Conservation (phyloP, 2,329 filamentous ascomycete genomes). For the Colletotrichum spaethianum region DNA sequence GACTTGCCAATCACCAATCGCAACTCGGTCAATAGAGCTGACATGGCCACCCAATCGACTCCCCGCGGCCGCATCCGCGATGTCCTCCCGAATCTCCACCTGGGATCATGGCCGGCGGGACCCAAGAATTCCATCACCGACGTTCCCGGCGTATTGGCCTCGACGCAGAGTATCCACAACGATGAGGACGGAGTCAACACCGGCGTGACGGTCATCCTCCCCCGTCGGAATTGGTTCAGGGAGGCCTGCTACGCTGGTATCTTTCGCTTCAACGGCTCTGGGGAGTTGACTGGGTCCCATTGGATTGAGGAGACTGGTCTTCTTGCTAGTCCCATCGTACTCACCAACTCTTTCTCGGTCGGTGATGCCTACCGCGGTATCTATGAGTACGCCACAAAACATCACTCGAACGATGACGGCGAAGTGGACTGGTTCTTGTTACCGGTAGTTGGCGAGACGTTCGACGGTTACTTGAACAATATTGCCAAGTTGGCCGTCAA, state of each 20-base stretch:
- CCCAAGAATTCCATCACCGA: slow-evolving; percentile 66
- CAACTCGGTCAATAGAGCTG: neutral
- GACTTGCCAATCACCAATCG: too few species aligned
- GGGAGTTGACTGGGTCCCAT: slow-evolving; percentile 73
- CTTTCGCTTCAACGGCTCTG: slow-evolving; percentile 75
- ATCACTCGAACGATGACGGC: slow-evolving; percentile 58
- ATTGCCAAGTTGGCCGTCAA: slow-evolving; percentile 68
- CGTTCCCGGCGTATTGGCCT: slow-evolving; percentile 62
- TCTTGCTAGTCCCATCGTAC: slow-evolving; percentile 70
- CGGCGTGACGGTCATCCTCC: slow-evolving; percentile 65
- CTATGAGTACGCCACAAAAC: slow-evolving; percentile 66
- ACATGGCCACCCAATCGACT: slow-evolving; percentile 21
- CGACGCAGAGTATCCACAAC: slow-evolving; percentile 59
- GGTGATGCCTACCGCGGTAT: slow-evolving; percentile 72
- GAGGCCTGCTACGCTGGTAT: slow-evolving; percentile 63
- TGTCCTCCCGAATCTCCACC: slow-evolving; percentile 58
- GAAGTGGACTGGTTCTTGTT: slow-evolving; percentile 67
- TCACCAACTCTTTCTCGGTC: slow-evolving; percentile 72
- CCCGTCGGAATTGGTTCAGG: slow-evolving; percentile 59
- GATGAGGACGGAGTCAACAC: slow-evolving; percentile 59
- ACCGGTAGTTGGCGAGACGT: slow-evolving; percentile 75
- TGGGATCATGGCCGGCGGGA: slow-evolving; percentile 61
- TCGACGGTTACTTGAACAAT: slow-evolving; percentile 74
- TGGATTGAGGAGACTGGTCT: slow-evolving; percentile 75
- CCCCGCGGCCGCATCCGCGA: slow-evolving; percentile 56